Evolutionary conservation across 441 rosid genomes (phyloP), one percentile per base, ranked within the genome.

Genomic region (Jatropha podagrica): DNA sequence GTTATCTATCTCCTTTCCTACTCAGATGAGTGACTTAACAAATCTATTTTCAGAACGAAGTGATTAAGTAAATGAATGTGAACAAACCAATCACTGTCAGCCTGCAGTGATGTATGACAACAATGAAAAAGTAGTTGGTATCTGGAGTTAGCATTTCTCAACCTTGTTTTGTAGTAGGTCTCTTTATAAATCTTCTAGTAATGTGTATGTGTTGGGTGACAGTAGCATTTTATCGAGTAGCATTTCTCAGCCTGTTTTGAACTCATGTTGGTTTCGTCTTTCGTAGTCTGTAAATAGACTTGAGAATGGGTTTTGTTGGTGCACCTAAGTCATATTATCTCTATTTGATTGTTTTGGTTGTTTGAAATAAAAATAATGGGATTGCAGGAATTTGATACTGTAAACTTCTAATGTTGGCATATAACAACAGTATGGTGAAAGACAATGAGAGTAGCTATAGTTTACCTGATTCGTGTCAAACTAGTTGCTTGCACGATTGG

Each of bases 1-100:
- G 44, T 61, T 65, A 37, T 67, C 65, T 72, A 15, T 68, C 74
- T 67, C 38, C 20, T 38, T 42, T 59, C 68, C 2, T 56, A 42
- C 49, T 40, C 46, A 59, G 42, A 49, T 46, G 65, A 42, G 65
- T 42, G 67, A 15, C 17, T 70, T 23, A 68, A 58, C 20, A 5
- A 59, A 26, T 44, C 4, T n/a, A 52, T 44, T 42, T 58, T 23
- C 5, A 58, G 54, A 56, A 71, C 14, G 3, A 55, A 20, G 14
- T 59, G 14, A 23, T 41, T 41, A 23, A 71, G 55, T 14, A n/a
- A 69, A 71, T 18, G 20, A 59, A 44, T 42, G 9, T 58, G 23
- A 26, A 23, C 52, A 71, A 15, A 14, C 18, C 52, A 58, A 71
- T 41, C 20, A 56, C 40, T 71, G 38, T 38, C 38, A 17, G 17